Evolutionary conservation across 2,329 filamentous ascomycete species (phyloP).

Genomic region (Pseudogymnoascus sp.): DNA sequence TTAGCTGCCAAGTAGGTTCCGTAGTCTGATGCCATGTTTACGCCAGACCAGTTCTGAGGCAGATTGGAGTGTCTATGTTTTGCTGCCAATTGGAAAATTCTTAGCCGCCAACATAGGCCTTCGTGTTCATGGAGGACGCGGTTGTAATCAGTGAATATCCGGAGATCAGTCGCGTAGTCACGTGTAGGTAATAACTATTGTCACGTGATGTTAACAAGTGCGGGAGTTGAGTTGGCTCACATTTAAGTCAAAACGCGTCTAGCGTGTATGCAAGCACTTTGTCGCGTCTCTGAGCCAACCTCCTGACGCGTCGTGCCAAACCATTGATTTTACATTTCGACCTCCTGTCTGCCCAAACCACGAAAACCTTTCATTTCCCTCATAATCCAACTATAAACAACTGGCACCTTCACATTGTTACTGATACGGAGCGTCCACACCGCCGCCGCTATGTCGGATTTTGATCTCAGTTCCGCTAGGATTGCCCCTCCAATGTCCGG

Average conservation of each 20-base stretch:
- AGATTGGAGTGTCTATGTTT: not conserved
- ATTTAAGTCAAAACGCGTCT: slow-evolving; percentile 4
- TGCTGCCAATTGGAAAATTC: not conserved
- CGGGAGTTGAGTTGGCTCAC: not conserved
- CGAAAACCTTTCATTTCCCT: slow-evolving; percentile 14
- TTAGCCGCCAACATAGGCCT: not conserved
- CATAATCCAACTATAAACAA: slow-evolving; percentile 13
- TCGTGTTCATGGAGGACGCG: not conserved
- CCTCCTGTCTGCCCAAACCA: slow-evolving; percentile 15
- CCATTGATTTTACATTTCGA: slow-evolving; percentile 14
- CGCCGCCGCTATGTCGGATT: slow-evolving; percentile 51
- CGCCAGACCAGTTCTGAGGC: not conserved
- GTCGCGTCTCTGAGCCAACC: slow-evolving; percentile 2
- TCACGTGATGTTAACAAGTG: not conserved
- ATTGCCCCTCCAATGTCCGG: slow-evolving; percentile 37
- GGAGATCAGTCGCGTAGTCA: slow-evolving; percentile 1
- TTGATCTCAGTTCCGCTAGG: slow-evolving; percentile 40
- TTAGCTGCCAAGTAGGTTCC: slow-evolving; percentile 28
- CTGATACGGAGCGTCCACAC: slow-evolving; percentile 32
- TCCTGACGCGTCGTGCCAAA: slow-evolving; percentile 2
- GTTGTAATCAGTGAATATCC: not conserved
- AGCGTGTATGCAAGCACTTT: slow-evolving; percentile 8
- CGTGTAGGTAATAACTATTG: not conserved
- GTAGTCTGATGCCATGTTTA: slow-evolving; percentile 22
- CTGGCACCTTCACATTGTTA: slow-evolving; percentile 23